Base-by-base conservation (phyloP, 2,329 filamentous ascomycete species). In the Cercospora zeae-maydis region DNA sequence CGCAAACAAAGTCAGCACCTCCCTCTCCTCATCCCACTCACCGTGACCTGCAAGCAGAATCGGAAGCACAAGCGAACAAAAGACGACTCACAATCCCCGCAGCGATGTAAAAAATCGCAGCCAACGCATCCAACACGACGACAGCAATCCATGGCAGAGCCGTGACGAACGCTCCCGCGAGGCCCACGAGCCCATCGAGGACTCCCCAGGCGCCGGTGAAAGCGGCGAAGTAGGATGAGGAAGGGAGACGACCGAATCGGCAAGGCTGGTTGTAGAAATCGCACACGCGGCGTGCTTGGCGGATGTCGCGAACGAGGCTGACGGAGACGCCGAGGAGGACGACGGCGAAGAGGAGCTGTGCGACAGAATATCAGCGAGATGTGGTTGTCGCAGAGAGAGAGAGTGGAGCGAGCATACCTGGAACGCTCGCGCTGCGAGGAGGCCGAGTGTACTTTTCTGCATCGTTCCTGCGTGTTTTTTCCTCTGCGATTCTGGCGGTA, bases 81-180 rank as follows among this genome's bases (percentile, higher is more conserved):
- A n/a, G 45, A 11, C 10, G 27, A 62, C 62, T 58, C 34, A 62
- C 62, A 27, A 65, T 63, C 13, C 63, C 66, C 9, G 64, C 64
- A 21, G 60, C 62, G 13, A 66, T 61, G 16, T 63, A 67, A 57
- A 66, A 66, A 36, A 68, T 57, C 1, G 66, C 58, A 21, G 66
- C 64, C 21, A 66, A 19, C 1, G 51, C 58, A 47, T 68, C 66
- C 4, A 66, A 21, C 1, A 31, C 62, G 10, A 64, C 16, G 2
- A 53, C 52, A 8, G 37, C 31, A 10, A 65, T 21, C 53, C 55
- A 62, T 14, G 64, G 61, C 9, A 66, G 16, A n/a, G 55, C 60
- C 13, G 31, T 30, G 27, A 68, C 6, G 34, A 63, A 63, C 0
- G 59, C 60, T 5, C 62, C 64, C n/a, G 58, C 58, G 11, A 67